These are phyloP conservation scores for Fonsecaea nubica DNA, from an alignment of 2,329 filamentous ascomycete genomes.

Conservation along the genomic window DNA sequence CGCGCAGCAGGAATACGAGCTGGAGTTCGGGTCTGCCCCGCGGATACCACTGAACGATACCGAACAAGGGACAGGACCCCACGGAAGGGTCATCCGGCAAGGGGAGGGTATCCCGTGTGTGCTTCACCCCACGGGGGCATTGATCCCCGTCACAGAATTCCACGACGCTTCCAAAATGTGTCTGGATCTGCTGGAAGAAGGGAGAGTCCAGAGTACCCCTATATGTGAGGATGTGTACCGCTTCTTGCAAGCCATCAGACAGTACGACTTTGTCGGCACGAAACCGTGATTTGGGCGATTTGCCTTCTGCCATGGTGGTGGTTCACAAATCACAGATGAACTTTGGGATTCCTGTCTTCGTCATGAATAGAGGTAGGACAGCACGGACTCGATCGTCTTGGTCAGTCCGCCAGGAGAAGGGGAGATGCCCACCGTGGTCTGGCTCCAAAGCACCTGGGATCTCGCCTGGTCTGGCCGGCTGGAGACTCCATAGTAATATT, in stretches of 20 bases:
- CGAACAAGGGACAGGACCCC: neutral
- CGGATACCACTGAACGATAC: neutral
- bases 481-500: too few relatives aligned
- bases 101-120: conserved; percentile 8
- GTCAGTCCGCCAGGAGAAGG: neutral
- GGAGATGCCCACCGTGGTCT: neutral
- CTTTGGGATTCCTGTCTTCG: neutral
- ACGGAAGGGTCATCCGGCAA: neutral
- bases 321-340: neutral
- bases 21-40: neutral
- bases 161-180: neutral
- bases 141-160: neutral
- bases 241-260: conserved; percentile 3
- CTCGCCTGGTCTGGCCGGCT: neutral
- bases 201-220: conserved; percentile 9
- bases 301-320: neutral
- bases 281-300: neutral
- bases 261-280: neutral
- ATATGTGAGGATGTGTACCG: neutral
- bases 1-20: neutral
- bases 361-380: neutral
- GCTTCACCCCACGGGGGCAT: neutral
- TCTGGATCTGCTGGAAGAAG: conserved; percentile 3
- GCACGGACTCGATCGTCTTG: neutral
- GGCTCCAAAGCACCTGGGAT: neutral